Base-by-base conservation (phyloP, 2,329 filamentous ascomycete species). In the Metarhizium humberi region DNA sequence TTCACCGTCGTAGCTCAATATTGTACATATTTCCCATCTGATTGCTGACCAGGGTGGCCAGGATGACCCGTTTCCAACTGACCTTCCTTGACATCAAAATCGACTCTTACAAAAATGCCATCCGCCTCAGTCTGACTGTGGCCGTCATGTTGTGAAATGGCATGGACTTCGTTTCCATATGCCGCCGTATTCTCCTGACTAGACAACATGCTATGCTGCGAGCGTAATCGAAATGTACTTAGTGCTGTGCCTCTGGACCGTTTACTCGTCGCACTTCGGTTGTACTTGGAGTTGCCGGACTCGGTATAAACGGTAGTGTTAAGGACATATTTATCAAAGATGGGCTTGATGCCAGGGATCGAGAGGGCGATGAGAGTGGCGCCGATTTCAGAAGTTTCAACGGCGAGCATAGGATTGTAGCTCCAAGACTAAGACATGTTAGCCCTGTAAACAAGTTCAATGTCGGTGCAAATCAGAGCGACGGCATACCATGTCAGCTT, bases 381-480 rank as follows among this genome's bases (percentile, higher is more conserved):
- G 4, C 75, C 76, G 20, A 80, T 75, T 45, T 80, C 77, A 2
- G 77, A 71, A 3, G 73, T 73, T 62, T 80, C 77, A 4, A 79
- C 71, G 3, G 67, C 74, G 4, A 80, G 64, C 67, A 79, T 72
- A 0, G 76, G 73, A 53, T 77, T 73, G 60, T 80, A 80, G 29
- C 69, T 67, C 77, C 78, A 80, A 16, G 75, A 78, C 64, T 55
- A 46, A 6, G 7, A 25, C 42, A 20, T 11, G 14, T 25, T 25
- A 25, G 25, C 25, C 25, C 25, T 25, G 25, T 25, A 25, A 25
- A 25, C 25, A 25, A 25, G 25, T 25, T 25, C 25, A 25, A 25
- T 25, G 25, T 25, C 25, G 25, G 25, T 25, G 25, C 25, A 25
- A 25, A 25, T 25, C 38, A 16, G 18, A 43, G n/a, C 6, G 6